Evolutionary conservation across 2,329 filamentous ascomycete species (phyloP), one percentile per base, ranked within the genome.

Genomic region (Emergomyces orientalis): DNA sequence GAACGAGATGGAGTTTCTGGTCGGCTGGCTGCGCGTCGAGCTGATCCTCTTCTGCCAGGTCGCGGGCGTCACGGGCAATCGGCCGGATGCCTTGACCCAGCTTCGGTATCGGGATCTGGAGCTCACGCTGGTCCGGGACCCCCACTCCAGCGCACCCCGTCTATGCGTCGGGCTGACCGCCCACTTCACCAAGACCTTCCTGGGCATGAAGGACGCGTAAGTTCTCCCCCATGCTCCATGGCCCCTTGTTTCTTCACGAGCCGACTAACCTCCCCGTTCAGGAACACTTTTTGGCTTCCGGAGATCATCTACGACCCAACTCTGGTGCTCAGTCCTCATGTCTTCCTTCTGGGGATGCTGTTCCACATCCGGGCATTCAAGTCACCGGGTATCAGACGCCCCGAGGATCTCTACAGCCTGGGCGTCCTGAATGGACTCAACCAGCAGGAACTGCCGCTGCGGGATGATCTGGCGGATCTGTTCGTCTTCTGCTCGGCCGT

Each of bases 401-500:
- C 52, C 45, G 43, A 61, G 64, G 22, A 68, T 51, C 45, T 69
- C 61, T 55, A 66, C 64, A 49, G 64, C 60, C 56, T 55, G 64
- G 27, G 63, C 62, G 22, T 64, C 57, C 37, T 66, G 61, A 27
- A 64, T 64, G 47, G 61, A 19, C 60, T 59, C 39, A 32, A 67
- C 34, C 58, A 66, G 59, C 60, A 65, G 30, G 22, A 59, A 59
- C 30, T 67, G 9, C 43, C 54, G 1, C 55, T 66, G 22, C 43
- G 62, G 17, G 37, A 22, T 32, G n/a, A 63, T 19, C 64, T 65
- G 30, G 22, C 59, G 22, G 27, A 67, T 45, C 58, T 47, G 60
- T 67, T 65, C 60, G 8, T 67, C 32, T 67, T 67, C 57, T 65
- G 27, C 22, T 63, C 62, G 19, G 49, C 61, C 17, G 66, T 80